Evolutionary conservation across 805 yeast genomes (phyloP), one percentile per base, ranked within the genome.

Genomic region (Hemisphaericaspora nanyangensis): DNA sequence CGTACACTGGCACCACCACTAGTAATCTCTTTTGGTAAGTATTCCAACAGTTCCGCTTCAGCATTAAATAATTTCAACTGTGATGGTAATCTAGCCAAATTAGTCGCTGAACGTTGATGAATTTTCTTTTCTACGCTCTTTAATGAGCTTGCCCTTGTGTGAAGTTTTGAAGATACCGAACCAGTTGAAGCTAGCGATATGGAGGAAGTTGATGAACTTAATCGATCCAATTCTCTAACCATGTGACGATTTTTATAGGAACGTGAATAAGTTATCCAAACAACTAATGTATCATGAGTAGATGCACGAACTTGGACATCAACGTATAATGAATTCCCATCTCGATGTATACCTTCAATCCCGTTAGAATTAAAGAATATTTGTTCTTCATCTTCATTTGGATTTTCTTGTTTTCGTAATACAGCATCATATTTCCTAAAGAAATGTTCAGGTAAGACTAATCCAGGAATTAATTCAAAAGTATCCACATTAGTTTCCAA

Each of bases 261-360:
- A 50, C 91, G 78, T 1, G 91, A 82, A 55, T 85, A 89, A 0
- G 96, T 87, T 8, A 91, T 74, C 97, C 97, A 91, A 16, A 90
- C 60, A 3, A 86, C 79, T 37, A 74, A 72, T 6, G 80, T 68
- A 15, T 76, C 79, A 11, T 66, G 52, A 16, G 77, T 72, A 22
- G 85, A 68, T 3, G 86, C 85, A 41, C 96, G 71, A 36, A 91
- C 55, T 59, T 90, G 97, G 11, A 86, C 77, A 61, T 90, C 97
- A 29, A 90, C 72, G 40, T 72, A 74, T 19, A 89, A 63, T 3
- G 49, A 37, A 17, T 76, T 67, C 0, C 95, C 95, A 60, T 85
- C 90, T 19, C 77, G 55, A 54, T 87, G 95, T 3, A 63, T 51
- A 8, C 85, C 96, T 42, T 70, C 67, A 7, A 88, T 69, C 28